Percentiles rank a stretch among this genome's conserved stretches.
phyloP scores from a whole-genome alignment of 78 protist genomes.

The Cavenderia fasciculata region DNA sequence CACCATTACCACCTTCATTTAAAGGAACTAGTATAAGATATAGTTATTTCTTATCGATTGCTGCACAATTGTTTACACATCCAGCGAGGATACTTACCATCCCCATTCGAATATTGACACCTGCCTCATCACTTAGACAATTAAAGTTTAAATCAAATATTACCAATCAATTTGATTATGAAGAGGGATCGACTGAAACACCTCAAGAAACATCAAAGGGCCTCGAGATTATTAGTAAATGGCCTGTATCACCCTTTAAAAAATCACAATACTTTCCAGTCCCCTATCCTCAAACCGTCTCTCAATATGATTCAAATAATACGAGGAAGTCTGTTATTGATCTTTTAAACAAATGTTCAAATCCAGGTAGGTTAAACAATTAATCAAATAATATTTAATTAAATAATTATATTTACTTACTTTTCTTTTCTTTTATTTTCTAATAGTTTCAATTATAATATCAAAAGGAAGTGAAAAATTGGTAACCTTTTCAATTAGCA shows the following conservation, averaged over 20 bases:
- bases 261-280: slow-evolving; percentile 74
- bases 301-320: slow-evolving; percentile 72
- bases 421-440: not conserved
- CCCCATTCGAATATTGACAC: slow-evolving; percentile 66
- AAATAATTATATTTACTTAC: not conserved
- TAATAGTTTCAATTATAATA: slow-evolving; percentile 29
- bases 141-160: slow-evolving; percentile 43
- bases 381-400: not conserved
- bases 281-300: slow-evolving; percentile 65
- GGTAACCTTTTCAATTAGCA: slow-evolving; percentile 53
- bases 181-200: slow-evolving; percentile 64
- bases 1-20: slow-evolving; percentile 74
- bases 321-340: slow-evolving; percentile 58
- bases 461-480: slow-evolving; percentile 64
- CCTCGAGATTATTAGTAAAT: slow-evolving; percentile 27
- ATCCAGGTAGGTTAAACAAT: slow-evolving; percentile 9
- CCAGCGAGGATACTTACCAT: slow-evolving; percentile 73
- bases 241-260: slow-evolving; percentile 73
- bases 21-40: slow-evolving; percentile 65
- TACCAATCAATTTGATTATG: slow-evolving; percentile 25
- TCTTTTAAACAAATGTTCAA: slow-evolving; percentile 36
- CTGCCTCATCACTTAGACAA: slow-evolving; percentile 39
- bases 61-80: slow-evolving; percentile 59
- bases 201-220: slow-evolving; percentile 23
- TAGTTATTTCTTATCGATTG: slow-evolving; percentile 68